phyloP scores from a whole-genome alignment of 495 filamentous ascomycete species.

The Tuber melanosporum region DNA sequence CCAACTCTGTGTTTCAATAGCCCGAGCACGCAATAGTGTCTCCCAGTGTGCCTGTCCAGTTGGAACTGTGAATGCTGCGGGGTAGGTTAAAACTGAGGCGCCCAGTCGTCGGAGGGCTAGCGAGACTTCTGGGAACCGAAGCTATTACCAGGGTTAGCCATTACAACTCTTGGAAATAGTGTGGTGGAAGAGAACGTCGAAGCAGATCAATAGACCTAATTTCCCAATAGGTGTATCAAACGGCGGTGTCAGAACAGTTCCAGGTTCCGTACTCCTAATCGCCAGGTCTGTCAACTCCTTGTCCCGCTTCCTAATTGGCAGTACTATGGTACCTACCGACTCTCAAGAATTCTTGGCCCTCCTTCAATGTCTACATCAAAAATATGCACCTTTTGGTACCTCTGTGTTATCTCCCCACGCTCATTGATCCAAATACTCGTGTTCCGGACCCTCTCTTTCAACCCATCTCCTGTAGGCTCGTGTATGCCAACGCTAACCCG shows the following conservation, averaged over 20 bases:
- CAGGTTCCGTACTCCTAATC: conserved; percentile 43
- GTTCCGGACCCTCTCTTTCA: conserved; percentile 28
- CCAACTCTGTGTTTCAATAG: conserved; percentile 84
- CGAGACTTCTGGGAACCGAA: conserved; percentile 75
- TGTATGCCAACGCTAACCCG: conserved; percentile 87
- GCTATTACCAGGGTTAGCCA: conserved; percentile 26
- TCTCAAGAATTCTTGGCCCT: conserved; percentile 60
- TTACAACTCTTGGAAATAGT: not conserved
- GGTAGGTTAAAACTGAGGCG: conserved; percentile 76
- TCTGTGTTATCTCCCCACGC: conserved; percentile 54
- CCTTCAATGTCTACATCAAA: conserved; percentile 65
- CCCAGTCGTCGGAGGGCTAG: conserved; percentile 59
- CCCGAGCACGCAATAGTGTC: conserved; percentile 65
- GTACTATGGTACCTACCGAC: conserved; percentile 40
- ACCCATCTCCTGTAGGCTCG: conserved; percentile 51
- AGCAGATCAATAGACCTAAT: conserved; percentile 77
- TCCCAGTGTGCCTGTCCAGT: conserved; percentile 87
- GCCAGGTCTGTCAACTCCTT: not conserved
- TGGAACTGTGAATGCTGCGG: conserved; percentile 77
- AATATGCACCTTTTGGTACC: conserved; percentile 72
- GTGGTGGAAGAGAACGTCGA: conserved; percentile 58
- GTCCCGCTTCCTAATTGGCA: no score
- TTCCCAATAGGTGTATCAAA: conserved; percentile 67
- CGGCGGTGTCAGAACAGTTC: conserved; percentile 49
- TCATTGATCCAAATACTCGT: conserved; percentile 54